A percentile compares a stretch with the other conserved stretches of the same genome.
Evolutionary conservation across 2,329 filamentous ascomycete genomes (phyloP).

Genomic region (Colletotrichum godetiae): DNA sequence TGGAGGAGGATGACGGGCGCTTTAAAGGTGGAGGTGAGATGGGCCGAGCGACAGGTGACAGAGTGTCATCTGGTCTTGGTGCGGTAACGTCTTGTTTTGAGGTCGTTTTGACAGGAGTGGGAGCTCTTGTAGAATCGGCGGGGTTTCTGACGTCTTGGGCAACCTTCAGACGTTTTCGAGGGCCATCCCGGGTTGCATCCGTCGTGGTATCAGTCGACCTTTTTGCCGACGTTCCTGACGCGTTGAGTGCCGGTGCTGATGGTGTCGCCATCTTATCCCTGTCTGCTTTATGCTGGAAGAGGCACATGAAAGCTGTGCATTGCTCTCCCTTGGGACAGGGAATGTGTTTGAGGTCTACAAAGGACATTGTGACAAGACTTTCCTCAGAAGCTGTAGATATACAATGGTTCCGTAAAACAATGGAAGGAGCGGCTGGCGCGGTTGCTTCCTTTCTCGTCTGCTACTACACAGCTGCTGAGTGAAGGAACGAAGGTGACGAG

Average conservation of each 20-base stretch:
- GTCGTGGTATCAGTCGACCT: constrained; percentile 29
- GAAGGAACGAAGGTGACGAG: not conserved
- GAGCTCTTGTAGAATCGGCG: constrained; percentile 26
- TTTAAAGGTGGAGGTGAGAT: constrained; percentile 49
- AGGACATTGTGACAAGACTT: constrained; percentile 34
- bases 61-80: constrained; percentile 35
- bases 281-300: constrained; percentile 59
- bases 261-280: constrained; percentile 37
- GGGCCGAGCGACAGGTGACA: constrained; percentile 42
- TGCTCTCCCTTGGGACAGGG: constrained; percentile 60
- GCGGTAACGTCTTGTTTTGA: constrained; percentile 35
- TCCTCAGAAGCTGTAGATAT: constrained; percentile 6
- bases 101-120: constrained; percentile 32
- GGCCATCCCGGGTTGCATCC: constrained; percentile 43
- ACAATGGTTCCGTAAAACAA: not conserved
- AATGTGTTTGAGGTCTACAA: constrained; percentile 56
- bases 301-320: constrained; percentile 62
- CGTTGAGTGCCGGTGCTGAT: constrained; percentile 18
- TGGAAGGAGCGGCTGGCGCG: constrained; percentile 41
- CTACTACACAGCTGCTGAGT: not conserved
- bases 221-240: constrained; percentile 26
- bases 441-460: not conserved
- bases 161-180: constrained; percentile 45
- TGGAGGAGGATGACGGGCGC: not conserved
- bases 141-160: constrained; percentile 34